Conservation (phyloP, 2,329 filamentous ascomycete species). For the Cladophialophora carrionii region DNA sequence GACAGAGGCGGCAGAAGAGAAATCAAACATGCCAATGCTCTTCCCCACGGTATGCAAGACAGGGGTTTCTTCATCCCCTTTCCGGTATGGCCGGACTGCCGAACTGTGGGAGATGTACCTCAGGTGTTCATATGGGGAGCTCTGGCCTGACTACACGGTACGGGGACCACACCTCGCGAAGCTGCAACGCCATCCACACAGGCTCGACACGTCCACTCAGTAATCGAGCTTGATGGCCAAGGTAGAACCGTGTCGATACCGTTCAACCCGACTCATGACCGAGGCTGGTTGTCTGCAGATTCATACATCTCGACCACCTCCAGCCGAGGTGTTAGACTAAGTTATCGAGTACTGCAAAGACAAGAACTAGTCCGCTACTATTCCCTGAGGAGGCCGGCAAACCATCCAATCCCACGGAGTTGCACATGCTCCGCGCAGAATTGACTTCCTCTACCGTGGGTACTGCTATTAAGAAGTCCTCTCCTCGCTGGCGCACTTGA, state of each 20-base stretch:
- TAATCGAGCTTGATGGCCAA: neutral
- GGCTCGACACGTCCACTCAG: neutral
- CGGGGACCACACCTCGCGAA: neutral
- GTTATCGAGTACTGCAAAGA: neutral
- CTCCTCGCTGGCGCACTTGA: neutral
- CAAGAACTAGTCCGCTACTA: neutral
- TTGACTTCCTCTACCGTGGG: neutral
- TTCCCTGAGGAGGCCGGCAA: neutral
- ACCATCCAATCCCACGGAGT: neutral
- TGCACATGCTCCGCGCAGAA: neutral
- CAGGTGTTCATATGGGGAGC: neutral
- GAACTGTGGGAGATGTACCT: neutral
- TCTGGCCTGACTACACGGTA: neutral
- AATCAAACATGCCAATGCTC: neutral
- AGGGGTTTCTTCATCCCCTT: slow-evolving; percentile 1
- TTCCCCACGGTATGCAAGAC: neutral
- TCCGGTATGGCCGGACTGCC: neutral
- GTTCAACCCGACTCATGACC: neutral
- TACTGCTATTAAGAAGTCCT: neutral
- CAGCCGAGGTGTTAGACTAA: neutral
- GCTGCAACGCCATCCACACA: neutral
- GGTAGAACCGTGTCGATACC: neutral
- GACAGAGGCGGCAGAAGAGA: neutral
- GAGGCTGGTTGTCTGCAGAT: neutral
- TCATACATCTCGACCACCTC: neutral